A percentile compares a stretch with the other conserved stretches of the same genome.
These are phyloP conservation scores for Cenchrus americanus DNA, from an alignment of 176 grass and related monocot genomes.

Conservation along the genomic window DNA sequence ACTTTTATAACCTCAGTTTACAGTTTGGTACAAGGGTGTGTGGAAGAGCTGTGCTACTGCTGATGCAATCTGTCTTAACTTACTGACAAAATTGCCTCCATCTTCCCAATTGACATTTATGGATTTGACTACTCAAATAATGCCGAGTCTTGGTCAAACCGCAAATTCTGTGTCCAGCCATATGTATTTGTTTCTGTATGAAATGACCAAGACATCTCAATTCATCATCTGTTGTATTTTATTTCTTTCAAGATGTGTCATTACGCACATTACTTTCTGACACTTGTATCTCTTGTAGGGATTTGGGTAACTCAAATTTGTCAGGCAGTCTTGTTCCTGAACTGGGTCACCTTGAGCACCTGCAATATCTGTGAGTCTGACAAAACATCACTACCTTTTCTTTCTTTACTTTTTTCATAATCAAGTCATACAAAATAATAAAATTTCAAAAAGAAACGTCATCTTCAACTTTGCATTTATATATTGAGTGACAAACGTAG, in stretches of 20 bases:
- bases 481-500: background rate
- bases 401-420: background rate
- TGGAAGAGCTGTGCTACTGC: background rate
- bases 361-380: conserved; percentile 76
- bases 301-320: conserved; percentile 87
- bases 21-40: background rate
- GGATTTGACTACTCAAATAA: background rate
- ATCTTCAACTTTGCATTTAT: background rate
- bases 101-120: background rate
- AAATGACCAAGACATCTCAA: background rate
- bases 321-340: conserved; percentile 67
- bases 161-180: background rate
- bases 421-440: background rate
- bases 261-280: background rate
- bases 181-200: background rate
- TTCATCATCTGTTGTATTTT: background rate
- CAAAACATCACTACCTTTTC: background rate
- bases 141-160: background rate
- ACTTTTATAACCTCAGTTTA: background rate
- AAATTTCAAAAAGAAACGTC: background rate
- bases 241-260: conserved; percentile 2
- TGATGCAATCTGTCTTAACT: background rate
- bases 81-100: background rate
- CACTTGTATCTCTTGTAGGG: conserved; percentile 47
- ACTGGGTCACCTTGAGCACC: conserved; percentile 66